phyloP scores from a whole-genome alignment of 1,284 basidiomycete species.

The Ceratobasidium sp. region DNA sequence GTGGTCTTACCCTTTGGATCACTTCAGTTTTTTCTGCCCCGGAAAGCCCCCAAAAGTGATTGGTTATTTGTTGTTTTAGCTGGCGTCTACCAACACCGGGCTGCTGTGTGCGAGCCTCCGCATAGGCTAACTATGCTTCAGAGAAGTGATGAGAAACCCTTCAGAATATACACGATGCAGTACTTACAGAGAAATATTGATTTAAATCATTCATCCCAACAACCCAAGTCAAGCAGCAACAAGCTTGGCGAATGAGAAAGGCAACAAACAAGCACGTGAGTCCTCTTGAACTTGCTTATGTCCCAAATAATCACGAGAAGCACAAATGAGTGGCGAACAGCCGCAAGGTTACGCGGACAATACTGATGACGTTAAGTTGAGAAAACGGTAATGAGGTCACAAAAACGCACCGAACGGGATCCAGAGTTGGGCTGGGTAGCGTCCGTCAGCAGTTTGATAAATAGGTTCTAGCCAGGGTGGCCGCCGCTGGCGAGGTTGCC shows the following conservation, averaged over 20 bases:
- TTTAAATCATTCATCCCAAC: conserved; percentile 4
- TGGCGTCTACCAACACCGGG: conserved; percentile 18
- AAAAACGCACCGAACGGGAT: background rate
- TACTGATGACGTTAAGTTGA: background rate
- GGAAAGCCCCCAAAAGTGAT: conserved; percentile 24
- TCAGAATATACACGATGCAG: background rate
- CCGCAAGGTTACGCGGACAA: too few species aligned
- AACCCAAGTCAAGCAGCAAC: background rate
- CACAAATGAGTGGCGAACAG: too few species aligned
- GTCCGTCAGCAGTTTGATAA: conserved; percentile 19
- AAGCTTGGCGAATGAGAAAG: background rate
- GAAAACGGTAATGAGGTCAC: too few species aligned
- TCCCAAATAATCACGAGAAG: too few species aligned
- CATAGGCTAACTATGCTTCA: conserved; percentile 26
- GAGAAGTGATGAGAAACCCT: background rate
- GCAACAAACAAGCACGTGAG: background rate
- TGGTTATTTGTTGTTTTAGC: conserved; percentile 16
- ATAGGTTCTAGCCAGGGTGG: background rate
- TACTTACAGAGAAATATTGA: background rate
- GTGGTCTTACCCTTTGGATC: background rate
- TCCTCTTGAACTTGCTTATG: too few species aligned
- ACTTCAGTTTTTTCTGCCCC: conserved; percentile 19
- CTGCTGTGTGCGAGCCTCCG: conserved; percentile 11
- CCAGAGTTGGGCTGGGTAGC: conserved; percentile 2
- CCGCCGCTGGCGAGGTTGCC: background rate